These are phyloP conservation scores for Lepidopterella palustris DNA, from an alignment of 495 filamentous ascomycete species.

Conservation along the genomic window DNA sequence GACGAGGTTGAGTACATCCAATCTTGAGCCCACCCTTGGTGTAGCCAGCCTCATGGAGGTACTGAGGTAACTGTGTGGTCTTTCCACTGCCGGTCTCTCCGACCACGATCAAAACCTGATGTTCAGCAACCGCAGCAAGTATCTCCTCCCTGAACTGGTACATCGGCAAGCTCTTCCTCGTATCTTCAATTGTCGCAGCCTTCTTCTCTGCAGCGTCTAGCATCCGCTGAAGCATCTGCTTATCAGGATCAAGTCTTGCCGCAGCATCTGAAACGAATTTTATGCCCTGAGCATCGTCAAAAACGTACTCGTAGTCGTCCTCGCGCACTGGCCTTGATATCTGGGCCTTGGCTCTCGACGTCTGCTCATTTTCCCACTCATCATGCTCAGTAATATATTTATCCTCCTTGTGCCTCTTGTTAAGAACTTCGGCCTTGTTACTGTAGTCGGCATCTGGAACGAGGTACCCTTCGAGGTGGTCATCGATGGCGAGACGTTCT, in stretches of 20 bases:
- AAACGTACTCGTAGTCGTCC: conserved; percentile 88
- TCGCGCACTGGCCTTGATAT: conserved; percentile 67
- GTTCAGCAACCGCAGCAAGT: conserved; percentile 34
- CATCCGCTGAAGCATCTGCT: conserved; percentile 67
- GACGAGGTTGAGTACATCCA: conserved; percentile 80
- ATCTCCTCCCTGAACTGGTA: conserved; percentile 59
- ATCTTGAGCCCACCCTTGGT: conserved; percentile 53
- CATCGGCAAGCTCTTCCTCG: conserved; percentile 83
- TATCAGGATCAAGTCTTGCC: conserved; percentile 47
- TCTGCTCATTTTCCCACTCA: conserved; percentile 92
- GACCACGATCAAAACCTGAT: conserved; percentile 37
- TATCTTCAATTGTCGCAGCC: conserved; percentile 79
- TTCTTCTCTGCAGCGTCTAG: conserved; percentile 84
- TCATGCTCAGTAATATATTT: conserved; percentile 90
- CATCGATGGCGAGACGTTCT: conserved; percentile 81
- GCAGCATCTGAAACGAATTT: conserved; percentile 74
- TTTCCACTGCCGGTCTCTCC: conserved; percentile 40
- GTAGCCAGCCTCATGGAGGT: conserved; percentile 38
- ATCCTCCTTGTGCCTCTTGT: conserved; percentile 86
- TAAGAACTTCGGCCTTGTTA: conserved; percentile 85
- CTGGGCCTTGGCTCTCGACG: conserved; percentile 82
- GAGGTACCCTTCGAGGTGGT: conserved; percentile 87
- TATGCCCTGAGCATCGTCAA: conserved; percentile 84
- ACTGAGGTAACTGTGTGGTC: conserved; percentile 40
- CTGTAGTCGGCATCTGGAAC: conserved; percentile 86